Evolutionary conservation across 2,329 filamentous ascomycete genomes (phyloP), one percentile per base, ranked within the genome.

Genomic region (Calonectria leucothoes): DNA sequence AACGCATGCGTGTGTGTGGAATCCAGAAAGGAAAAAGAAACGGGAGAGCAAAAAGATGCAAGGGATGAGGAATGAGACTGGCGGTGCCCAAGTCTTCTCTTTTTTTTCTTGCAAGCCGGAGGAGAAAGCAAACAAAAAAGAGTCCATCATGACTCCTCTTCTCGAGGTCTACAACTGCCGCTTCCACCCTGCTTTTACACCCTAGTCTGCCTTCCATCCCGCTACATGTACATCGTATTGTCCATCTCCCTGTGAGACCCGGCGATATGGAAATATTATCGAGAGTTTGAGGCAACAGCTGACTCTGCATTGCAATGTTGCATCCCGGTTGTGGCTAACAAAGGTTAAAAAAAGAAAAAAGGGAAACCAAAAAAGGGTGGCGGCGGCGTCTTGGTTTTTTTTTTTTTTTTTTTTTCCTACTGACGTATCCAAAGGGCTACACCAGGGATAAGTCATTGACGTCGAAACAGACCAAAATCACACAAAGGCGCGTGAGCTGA

Each of bases 291-390:
- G 35, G 59, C 59, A 63, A 63, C 59, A 63, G 59, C 37, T 42
- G 59, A 45, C 59, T 11, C 35, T 48, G 66, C 67, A 67, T 55
- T 70, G 52, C n/a, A 45, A 61, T 63, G 55, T 51, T 65, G 59
- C 68, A 65, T 57, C 48, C 48, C 49, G 27, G 14, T 25, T 23
- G 25, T 57, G 61, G 49, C 48, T 31, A 51, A 37, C 25, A 52
- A 33, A 51, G 39, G 29, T 37, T 33, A 48, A 59, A 68, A 57
- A 29, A 48, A 27, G 57, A 23, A 45, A 23, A 11, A n/a, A 20
- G 11, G 0, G 2, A 11, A 45, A 45, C n/a, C 11, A 45, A 45
- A 23, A 8, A 4, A 6, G 10, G 31, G 31, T 31, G 37, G 70
- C 64, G 70, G 65, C 70, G 70, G n/a, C n/a, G n/a, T n/a, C n/a